Evolutionary conservation across 192 early-diverging fungal species (phyloP), one percentile per base, ranked within the genome.

Genomic region (Phycomyces nitens): DNA sequence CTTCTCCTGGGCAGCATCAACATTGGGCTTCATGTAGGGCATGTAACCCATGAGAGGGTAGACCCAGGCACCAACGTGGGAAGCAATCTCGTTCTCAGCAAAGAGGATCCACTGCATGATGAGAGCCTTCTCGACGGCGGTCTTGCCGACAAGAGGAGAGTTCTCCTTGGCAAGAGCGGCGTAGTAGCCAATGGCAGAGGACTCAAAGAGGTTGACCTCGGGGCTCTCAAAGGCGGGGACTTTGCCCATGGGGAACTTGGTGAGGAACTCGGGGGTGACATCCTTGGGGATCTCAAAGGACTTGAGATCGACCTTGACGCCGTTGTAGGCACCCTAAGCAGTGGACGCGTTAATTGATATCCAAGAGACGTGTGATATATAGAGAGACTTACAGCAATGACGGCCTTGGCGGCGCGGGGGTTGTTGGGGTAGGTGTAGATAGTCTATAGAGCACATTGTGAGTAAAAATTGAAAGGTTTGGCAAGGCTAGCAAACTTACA

Each of bases 191-290:
- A 98, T 97, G 65, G 94, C 96, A 74, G 77, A 86, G 62, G 86
- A 89, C 82, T 98, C 94, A 66, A 83, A 84, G 69, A 90, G 63
- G 65, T 70, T 66, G 76, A 86, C 82, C 43, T 95, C 88, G 69
- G 86, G 75, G 62, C 84, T 83, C 77, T 94, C 95, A 56, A 94
- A 95, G 23, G 77, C 86, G 39, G 96, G 96, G 60, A 94, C 83
- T 85, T 96, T 97, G 73, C 91, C 92, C 56, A 87, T 66, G 34
- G 93, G 94, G 86, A 91, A 97, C 84, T 97, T 98, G 79, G 85
- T 84, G 59, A 91, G 73, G 82, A 84, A 96, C 78, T 89, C 94
- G 49, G 86, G 74, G 44, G 82, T 86, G 82, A 87, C 86, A 86
- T 89, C 91, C 34, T 79, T 82, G 39, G 80, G 83, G 62, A 92